Evolutionary conservation across 1,284 basidiomycete species (phyloP).

Genomic region (Takashimella koratensis): DNA sequence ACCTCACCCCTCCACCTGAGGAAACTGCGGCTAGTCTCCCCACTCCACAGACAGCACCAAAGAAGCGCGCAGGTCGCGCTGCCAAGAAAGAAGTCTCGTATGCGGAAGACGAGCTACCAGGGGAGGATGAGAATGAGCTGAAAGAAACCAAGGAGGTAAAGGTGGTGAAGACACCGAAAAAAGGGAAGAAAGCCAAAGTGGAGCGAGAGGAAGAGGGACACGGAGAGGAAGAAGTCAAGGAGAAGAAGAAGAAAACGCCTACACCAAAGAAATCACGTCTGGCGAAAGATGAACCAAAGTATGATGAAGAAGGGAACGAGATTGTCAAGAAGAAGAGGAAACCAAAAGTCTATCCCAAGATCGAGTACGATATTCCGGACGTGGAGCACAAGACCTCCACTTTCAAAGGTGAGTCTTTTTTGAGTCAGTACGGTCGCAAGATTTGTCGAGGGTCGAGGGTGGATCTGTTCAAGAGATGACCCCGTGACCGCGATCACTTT

Average conservation of each 20-base stretch:
- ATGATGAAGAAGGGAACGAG: slow-evolving; percentile 37
- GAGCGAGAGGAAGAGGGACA: no score
- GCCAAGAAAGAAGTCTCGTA: slow-evolving; percentile 12
- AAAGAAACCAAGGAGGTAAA: no score
- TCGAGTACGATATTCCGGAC: slow-evolving; percentile 63
- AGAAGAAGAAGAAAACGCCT: slow-evolving; percentile 19
- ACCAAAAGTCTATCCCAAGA: slow-evolving; percentile 34
- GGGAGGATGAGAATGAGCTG: slow-evolving; percentile 23
- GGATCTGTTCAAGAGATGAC: no score
- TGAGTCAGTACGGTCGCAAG: slow-evolving; percentile 12
- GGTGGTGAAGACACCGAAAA: slow-evolving; percentile 33
- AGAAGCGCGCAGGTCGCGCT: slow-evolving; percentile 1
- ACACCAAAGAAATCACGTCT: slow-evolving; percentile 34
- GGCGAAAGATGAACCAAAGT: slow-evolving; percentile 35
- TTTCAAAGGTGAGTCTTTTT: slow-evolving; percentile 57
- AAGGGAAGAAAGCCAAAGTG: slow-evolving; percentile 4
- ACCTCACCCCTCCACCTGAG: background rate
- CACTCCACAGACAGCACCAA: background rate
- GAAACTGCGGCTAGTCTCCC: background rate
- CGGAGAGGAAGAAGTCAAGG: slow-evolving; percentile 28
- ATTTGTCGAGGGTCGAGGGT: no score
- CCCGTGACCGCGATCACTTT: slow-evolving; percentile 10
- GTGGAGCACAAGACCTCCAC: slow-evolving; percentile 54
- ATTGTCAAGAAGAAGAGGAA: slow-evolving; percentile 51
- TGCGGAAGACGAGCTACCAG: slow-evolving; percentile 8